phyloP scores from a whole-genome alignment of 2,329 filamentous ascomycete species.

The Penicillium sp. region DNA sequence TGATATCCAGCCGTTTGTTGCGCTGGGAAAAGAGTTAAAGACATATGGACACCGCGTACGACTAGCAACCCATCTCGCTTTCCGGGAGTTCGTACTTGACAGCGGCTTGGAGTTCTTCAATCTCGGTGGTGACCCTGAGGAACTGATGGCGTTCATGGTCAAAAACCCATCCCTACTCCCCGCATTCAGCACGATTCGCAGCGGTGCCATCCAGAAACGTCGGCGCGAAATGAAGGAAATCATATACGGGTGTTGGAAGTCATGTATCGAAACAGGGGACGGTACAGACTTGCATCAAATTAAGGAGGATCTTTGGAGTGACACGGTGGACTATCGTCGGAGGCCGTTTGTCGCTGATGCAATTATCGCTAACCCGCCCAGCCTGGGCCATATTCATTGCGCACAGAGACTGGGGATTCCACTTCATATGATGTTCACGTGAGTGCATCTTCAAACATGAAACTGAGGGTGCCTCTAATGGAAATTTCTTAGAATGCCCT shows the following conservation, averaged over 20 bases:
- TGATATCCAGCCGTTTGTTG: conserved; percentile 73
- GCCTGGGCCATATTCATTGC: conserved; percentile 74
- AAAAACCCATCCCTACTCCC: conserved; percentile 85
- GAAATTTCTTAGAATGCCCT: conserved; percentile 65
- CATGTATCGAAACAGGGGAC: conserved; percentile 76
- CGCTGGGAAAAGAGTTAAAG: conserved; percentile 64
- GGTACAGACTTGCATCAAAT: conserved; percentile 55
- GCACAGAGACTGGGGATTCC: conserved; percentile 76
- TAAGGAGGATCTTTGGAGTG: conserved; percentile 47
- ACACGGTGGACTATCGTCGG: conserved; percentile 43
- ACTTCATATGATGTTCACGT: conserved; percentile 85
- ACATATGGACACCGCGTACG: conserved; percentile 71
- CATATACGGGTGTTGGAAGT: conserved; percentile 79
- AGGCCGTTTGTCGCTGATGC: conserved; percentile 77
- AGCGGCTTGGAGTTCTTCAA: conserved; percentile 72
- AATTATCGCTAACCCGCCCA: conserved; percentile 83
- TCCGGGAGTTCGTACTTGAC: conserved; percentile 66
- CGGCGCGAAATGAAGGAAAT: conserved; percentile 77
- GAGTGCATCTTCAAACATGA: conserved; percentile 35
- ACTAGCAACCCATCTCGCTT: conserved; percentile 68
- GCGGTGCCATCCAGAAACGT: conserved; percentile 72
- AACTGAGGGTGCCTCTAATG: not conserved
- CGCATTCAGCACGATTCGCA: conserved; percentile 70
- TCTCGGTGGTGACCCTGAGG: conserved; percentile 70
- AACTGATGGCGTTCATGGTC: conserved; percentile 86